Percentiles rank a stretch among this genome's conserved stretches.
Conservation (phyloP, 2,329 filamentous ascomycete species). For the Calonectria pteridis region DNA sequence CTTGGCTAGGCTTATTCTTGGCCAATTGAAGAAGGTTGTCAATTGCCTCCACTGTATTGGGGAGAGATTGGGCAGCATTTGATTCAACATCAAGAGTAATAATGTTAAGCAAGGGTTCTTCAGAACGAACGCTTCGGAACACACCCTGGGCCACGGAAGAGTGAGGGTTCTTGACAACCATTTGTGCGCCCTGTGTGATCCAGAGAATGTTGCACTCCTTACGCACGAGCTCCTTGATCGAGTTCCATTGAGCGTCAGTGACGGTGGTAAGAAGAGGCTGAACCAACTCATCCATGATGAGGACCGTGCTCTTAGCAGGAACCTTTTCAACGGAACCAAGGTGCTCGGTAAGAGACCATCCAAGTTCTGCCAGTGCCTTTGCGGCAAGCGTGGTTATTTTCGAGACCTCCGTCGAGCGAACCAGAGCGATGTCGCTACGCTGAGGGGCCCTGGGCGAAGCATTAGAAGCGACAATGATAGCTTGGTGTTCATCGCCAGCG, state of each 20-base stretch:
- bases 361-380: not conserved
- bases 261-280: constrained; percentile 8
- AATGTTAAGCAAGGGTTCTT: constrained; percentile 20
- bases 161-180: constrained; percentile 14
- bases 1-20: constrained; percentile 1
- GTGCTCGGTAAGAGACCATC: not conserved
- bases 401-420: not conserved
- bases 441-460: not conserved
- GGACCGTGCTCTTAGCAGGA: constrained; percentile 6
- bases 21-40: not conserved
- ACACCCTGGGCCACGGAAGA: constrained; percentile 19
- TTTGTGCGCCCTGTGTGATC: constrained; percentile 26
- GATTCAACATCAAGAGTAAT: constrained; percentile 25
- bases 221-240: constrained; percentile 14
- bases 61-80: not conserved
- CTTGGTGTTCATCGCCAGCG: not conserved
- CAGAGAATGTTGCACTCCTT: constrained; percentile 23
- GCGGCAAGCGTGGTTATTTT: not conserved
- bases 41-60: constrained; percentile 5
- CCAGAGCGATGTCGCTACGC: not conserved
- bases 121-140: constrained; percentile 18
- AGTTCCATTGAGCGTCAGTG: constrained; percentile 11
- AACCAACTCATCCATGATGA: constrained; percentile 15
- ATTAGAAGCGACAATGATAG: not conserved
- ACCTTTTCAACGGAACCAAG: not conserved